Conservation (phyloP, 2,329 filamentous ascomycete species). For the Beauveria medogensis region DNA sequence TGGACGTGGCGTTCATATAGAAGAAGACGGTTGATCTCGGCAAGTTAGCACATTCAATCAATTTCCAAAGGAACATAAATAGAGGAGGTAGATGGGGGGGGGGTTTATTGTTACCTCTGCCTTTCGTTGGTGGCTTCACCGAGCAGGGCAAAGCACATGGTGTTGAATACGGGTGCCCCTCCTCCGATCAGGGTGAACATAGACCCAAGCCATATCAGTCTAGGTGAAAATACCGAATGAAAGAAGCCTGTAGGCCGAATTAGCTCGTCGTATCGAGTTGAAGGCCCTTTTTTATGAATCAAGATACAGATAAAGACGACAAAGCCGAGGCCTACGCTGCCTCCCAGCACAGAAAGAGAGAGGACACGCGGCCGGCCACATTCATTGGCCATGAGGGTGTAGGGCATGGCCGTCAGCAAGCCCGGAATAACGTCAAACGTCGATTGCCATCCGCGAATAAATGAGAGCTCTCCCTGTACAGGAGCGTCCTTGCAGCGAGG, state of each 20-base stretch:
- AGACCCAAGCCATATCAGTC: not conserved
- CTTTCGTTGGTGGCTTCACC: not conserved
- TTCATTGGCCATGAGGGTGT: not conserved
- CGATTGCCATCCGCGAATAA: not conserved
- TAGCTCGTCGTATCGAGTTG: not conserved
- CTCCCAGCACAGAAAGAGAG: not conserved
- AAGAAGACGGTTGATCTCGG: slow-evolving; percentile 1
- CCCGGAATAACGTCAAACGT: not conserved
- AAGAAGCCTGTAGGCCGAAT: not conserved
- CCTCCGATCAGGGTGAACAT: not conserved
- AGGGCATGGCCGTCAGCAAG: slow-evolving; percentile 2
- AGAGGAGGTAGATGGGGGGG: not conserved
- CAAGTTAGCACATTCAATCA: not conserved
- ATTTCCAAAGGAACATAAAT: not conserved
- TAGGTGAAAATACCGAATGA: not conserved
- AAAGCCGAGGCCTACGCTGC: not conserved
- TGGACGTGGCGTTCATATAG: not conserved
- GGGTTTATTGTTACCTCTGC: not conserved
- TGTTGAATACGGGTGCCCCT: not conserved
- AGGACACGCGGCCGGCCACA: not conserved
- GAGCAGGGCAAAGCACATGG: not conserved
- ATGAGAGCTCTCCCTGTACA: not conserved
- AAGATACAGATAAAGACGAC: not conserved
- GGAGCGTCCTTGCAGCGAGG: not conserved
- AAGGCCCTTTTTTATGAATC: not conserved